Conservation (phyloP, 495 filamentous ascomycete species). For the Hyphodiscus hymeniophilus region DNA sequence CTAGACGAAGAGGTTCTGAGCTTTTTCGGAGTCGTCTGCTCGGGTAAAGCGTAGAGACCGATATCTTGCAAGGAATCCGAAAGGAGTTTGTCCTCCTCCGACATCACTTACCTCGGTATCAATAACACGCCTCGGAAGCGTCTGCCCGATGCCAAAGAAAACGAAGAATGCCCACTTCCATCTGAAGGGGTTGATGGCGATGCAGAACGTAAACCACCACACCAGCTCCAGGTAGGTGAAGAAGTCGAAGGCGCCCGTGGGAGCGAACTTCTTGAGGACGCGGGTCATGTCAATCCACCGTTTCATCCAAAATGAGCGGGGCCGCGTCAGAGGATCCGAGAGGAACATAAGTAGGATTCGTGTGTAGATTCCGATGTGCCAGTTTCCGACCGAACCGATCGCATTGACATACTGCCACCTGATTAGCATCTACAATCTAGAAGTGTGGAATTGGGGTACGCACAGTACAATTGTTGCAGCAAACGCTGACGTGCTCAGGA, state of each 20-base stretch:
- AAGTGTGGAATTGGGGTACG: too few species aligned
- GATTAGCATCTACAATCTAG: slow-evolving; percentile 34
- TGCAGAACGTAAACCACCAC: slow-evolving; percentile 77
- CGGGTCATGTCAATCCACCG: slow-evolving; percentile 81
- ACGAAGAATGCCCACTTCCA: slow-evolving; percentile 80
- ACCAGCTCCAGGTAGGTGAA: slow-evolving; percentile 79
- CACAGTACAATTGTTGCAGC: slow-evolving; percentile 61
- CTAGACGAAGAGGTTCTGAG: too few species aligned
- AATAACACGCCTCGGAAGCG: slow-evolving; percentile 57
- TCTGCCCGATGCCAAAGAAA: slow-evolving; percentile 64
- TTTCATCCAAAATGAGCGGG: slow-evolving; percentile 66
- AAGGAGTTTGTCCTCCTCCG: too few species aligned
- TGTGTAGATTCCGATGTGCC: slow-evolving; percentile 85
- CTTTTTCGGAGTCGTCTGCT: too few species aligned
- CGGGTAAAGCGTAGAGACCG: too few species aligned
- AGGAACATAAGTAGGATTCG: slow-evolving; percentile 80
- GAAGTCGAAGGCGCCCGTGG: slow-evolving; percentile 72
- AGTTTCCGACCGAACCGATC: slow-evolving; percentile 76
- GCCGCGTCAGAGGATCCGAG: slow-evolving; percentile 66
- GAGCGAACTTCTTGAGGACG: slow-evolving; percentile 58
- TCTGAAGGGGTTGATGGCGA: slow-evolving; percentile 73
- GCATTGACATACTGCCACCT: slow-evolving; percentile 52
- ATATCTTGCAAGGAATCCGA: too few species aligned
- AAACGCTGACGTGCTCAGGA: slow-evolving; percentile 52
- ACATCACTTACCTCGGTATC: slow-evolving; percentile 61